Percentiles rank a stretch among this genome's conserved stretches.
Conservation (phyloP, 2,329 filamentous ascomycete species). For the Parascedosporium putredinis region DNA sequence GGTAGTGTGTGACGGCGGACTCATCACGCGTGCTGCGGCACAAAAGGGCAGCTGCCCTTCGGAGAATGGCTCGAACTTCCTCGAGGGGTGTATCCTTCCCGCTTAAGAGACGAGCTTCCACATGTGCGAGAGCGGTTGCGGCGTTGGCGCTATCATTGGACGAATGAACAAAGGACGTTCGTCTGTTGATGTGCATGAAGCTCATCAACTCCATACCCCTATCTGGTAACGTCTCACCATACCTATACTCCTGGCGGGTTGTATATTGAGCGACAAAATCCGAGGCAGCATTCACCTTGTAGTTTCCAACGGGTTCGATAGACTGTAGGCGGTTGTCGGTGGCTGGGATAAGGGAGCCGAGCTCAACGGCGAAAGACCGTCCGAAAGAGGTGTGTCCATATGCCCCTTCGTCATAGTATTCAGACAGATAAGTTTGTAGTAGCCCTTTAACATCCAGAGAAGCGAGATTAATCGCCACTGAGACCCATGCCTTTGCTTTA, state of each 20-base stretch:
- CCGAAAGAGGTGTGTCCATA: constrained; percentile 90
- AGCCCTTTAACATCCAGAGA: constrained; percentile 91
- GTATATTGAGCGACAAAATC: constrained; percentile 97
- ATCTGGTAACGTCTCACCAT: constrained; percentile 64
- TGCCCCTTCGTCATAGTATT: constrained; percentile 81
- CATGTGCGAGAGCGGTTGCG: constrained; percentile 56
- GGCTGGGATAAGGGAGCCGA: constrained; percentile 75
- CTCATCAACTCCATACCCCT: constrained; percentile 56
- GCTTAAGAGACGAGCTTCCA: constrained; percentile 60
- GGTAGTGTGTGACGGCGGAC: constrained; percentile 69
- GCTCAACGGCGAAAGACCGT: constrained; percentile 85
- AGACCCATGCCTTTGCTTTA: constrained; percentile 72
- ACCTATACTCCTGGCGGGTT: constrained; percentile 89
- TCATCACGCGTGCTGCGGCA: constrained; percentile 69
- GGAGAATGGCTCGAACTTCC: constrained; percentile 71
- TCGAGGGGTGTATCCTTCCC: constrained; percentile 60
- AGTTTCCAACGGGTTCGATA: constrained; percentile 63
- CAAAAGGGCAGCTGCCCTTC: constrained; percentile 75
- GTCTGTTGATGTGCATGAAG: constrained; percentile 44
- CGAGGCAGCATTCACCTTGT: constrained; percentile 79
- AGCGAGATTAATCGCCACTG: constrained; percentile 68
- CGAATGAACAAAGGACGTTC: constrained; percentile 40
- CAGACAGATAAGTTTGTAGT: constrained; percentile 90
- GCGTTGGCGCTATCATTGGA: constrained; percentile 47
- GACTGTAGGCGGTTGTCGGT: constrained; percentile 80